Conservation (phyloP, 805 yeast species). For the Metschnikowia peoriensis region DNA sequence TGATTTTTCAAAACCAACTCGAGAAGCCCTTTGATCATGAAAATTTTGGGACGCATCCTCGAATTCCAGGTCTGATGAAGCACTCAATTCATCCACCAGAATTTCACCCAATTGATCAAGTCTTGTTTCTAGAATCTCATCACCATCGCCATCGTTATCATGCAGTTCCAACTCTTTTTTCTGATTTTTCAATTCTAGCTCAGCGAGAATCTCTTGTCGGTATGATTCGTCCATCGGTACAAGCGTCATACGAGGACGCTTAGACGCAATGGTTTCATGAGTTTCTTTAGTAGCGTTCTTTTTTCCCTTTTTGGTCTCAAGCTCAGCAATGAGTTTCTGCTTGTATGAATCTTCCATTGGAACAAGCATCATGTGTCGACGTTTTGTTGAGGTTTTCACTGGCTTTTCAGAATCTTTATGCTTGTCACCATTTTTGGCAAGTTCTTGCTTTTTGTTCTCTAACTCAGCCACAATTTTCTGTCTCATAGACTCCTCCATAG, state of each 20-base stretch:
- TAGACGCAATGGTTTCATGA: background rate
- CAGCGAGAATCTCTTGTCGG: background rate
- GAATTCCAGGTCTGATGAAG: constrained; percentile 4
- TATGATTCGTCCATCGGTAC: constrained; percentile 13
- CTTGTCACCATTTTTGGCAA: background rate
- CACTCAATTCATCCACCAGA: background rate
- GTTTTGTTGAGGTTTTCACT: background rate
- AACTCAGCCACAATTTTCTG: constrained; percentile 1
- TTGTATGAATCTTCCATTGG: constrained; percentile 13
- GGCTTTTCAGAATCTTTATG: background rate
- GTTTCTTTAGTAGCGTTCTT: background rate
- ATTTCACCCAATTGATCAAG: background rate
- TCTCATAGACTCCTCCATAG: constrained; percentile 7
- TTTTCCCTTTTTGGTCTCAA: background rate
- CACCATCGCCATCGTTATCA: background rate
- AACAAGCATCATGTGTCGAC: constrained; percentile 5
- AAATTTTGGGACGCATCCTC: constrained; percentile 1
- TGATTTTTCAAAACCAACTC: too few relatives aligned
- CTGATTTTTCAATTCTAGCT: background rate
- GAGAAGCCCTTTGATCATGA: background rate
- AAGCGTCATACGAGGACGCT: constrained; percentile 3
- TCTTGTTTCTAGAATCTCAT: background rate
- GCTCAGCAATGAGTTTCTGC: constrained; percentile 1
- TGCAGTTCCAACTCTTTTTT: background rate
- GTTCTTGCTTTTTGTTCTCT: background rate